Evolutionary conservation across 441 rosid genomes (phyloP).

Genomic region (Corymbia citriodora): DNA sequence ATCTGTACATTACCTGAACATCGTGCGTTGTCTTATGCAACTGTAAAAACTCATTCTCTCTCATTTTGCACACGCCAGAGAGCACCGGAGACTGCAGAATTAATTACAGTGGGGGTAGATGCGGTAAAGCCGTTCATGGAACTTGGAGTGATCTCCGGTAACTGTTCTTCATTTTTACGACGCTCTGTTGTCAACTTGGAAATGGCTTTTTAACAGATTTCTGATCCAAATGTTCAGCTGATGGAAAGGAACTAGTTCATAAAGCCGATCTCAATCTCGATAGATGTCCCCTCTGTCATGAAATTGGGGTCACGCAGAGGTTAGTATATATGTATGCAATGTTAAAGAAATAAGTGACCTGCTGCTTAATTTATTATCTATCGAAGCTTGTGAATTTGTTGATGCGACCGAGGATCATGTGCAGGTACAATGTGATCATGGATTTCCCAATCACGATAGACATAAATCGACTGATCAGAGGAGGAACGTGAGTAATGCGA

Average conservation of each 20-base stretch:
- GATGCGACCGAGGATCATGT: not conserved
- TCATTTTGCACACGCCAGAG: conserved; percentile 7
- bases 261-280: conserved; percentile 17
- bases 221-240: conserved; percentile 12
- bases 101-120: conserved; percentile 35
- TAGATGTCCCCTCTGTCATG: conserved; percentile 14
- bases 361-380: not conserved
- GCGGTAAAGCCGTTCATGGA: conserved; percentile 39
- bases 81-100: conserved; percentile 39
- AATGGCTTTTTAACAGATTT: not conserved
- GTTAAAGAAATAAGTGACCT: not conserved
- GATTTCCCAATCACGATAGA: conserved; percentile 42
- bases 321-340: not conserved
- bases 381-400: not conserved
- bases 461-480: conserved; percentile 30
- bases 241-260: conserved; percentile 18
- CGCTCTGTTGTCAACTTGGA: not conserved
- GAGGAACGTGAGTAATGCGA: conserved; percentile 39
- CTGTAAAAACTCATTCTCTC: not conserved
- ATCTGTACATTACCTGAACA: not conserved
- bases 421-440: conserved; percentile 42
- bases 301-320: conserved; percentile 21
- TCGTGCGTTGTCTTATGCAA: not conserved
- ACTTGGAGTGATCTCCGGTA: conserved; percentile 51
- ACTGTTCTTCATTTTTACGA: not conserved